phyloP scores from a whole-genome alignment of 2,329 filamentous ascomycete species.

The Fusarium metavorans region DNA sequence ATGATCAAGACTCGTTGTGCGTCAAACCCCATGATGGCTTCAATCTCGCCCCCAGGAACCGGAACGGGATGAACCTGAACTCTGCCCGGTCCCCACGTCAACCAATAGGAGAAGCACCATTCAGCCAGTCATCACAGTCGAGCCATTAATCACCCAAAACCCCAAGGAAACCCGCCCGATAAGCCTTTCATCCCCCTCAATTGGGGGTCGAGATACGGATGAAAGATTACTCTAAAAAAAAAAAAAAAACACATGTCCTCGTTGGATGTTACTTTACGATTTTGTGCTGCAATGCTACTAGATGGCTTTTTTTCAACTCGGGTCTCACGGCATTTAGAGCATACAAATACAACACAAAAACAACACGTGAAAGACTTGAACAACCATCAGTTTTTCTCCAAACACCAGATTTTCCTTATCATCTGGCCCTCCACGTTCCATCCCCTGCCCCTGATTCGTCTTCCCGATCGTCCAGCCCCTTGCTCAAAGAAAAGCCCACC shows the following conservation, averaged over 20 bases:
- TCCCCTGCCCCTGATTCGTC: constrained; percentile 26
- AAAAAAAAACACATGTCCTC: background rate
- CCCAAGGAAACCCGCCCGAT: constrained; percentile 33
- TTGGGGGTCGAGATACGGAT: constrained; percentile 18
- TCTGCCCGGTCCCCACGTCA: background rate
- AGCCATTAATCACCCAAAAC: constrained; percentile 41
- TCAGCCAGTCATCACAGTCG: constrained; percentile 27
- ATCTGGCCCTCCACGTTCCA: background rate
- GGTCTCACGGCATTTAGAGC: background rate
- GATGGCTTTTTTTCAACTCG: background rate
- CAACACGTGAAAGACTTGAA: background rate
- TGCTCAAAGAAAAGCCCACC: background rate
- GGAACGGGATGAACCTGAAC: background rate
- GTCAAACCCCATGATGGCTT: background rate
- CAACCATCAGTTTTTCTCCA: background rate
- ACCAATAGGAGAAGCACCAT: constrained; percentile 14
- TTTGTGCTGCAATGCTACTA: background rate
- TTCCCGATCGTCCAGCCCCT: constrained; percentile 13
- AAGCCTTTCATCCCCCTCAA: constrained; percentile 18
- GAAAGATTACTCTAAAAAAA: background rate
- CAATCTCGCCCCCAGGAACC: background rate
- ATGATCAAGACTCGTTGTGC: background rate
- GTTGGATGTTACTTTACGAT: background rate
- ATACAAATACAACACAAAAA: background rate
- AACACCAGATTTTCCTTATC: constrained; percentile 5